phyloP scores from a whole-genome alignment of 2,329 filamentous ascomycete genomes.

The Triangularia setosa region DNA sequence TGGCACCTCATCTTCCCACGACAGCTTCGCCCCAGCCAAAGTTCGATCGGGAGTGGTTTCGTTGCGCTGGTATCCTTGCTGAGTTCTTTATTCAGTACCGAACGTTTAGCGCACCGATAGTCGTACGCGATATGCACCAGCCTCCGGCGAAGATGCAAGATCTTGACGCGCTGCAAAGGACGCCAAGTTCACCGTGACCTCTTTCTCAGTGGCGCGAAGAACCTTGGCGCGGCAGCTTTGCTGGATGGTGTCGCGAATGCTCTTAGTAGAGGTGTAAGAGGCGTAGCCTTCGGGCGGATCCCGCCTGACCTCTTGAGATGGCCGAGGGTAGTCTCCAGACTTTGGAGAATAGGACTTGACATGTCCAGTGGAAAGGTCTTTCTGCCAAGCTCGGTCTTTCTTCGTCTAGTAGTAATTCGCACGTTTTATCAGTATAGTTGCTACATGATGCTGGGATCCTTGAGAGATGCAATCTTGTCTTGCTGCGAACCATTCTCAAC shows the following conservation, averaged over 20 bases:
- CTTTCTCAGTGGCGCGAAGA: background rate
- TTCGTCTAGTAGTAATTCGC: background rate
- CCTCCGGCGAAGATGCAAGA: background rate
- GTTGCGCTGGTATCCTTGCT: no score
- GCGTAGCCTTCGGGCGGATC: background rate
- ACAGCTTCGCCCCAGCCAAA: no score
- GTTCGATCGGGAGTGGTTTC: no score
- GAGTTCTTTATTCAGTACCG: background rate
- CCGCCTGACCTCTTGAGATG: no score
- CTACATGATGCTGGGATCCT: background rate
- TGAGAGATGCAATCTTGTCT: background rate
- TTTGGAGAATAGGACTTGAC: no score
- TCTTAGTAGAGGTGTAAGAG: background rate
- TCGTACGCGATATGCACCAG: background rate
- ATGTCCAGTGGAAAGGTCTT: no score
- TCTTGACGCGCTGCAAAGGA: background rate
- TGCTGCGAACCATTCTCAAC: background rate
- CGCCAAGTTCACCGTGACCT: background rate
- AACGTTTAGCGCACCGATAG: background rate
- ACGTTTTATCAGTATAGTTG: no score
- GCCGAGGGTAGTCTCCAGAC: no score
- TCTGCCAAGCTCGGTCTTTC: background rate
- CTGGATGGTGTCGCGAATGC: background rate
- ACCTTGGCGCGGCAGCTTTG: background rate
- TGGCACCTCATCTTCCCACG: no score